phyloP scores from a whole-genome alignment of 148 eudicot species.

The Spergularia marina region DNA sequence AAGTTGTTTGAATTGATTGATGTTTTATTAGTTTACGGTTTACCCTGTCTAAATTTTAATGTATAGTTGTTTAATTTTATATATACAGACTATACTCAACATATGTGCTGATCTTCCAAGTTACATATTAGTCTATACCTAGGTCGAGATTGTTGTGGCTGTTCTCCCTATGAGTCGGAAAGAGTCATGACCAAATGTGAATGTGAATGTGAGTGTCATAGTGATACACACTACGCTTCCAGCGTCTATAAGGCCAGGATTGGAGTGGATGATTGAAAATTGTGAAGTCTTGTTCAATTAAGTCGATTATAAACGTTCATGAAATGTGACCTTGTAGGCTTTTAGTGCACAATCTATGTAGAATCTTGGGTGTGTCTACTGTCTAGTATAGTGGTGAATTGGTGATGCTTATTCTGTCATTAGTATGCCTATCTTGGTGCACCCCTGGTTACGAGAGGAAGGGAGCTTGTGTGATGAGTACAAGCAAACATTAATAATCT shows the following conservation, averaged over 20 bases:
- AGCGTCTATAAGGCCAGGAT: not conserved
- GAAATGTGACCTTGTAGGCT: not conserved
- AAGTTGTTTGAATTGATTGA: too few relatives aligned
- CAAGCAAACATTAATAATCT: not conserved
- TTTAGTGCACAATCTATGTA: too few relatives aligned
- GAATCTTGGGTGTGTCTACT: too few relatives aligned
- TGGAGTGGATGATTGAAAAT: too few relatives aligned
- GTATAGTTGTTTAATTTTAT: too few relatives aligned
- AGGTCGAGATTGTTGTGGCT: too few relatives aligned
- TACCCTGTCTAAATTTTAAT: not conserved
- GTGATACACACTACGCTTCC: not conserved
- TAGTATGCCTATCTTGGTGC: not conserved
- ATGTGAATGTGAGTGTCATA: not conserved
- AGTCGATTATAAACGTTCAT: not conserved
- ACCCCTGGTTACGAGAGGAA: not conserved
- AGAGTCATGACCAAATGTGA: not conserved
- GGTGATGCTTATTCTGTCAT: not conserved
- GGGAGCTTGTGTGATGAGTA: not conserved
- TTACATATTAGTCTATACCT: too few relatives aligned
- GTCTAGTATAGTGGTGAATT: not conserved
- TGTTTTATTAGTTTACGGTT: not conserved
- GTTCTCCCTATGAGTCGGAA: too few relatives aligned
- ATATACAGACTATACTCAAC: too few relatives aligned
- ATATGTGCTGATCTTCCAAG: too few relatives aligned
- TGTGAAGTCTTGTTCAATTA: too few relatives aligned